These are phyloP conservation scores for Spergularia bocconei DNA, from an alignment of 148 eudicot genomes.

Conservation along the genomic window DNA sequence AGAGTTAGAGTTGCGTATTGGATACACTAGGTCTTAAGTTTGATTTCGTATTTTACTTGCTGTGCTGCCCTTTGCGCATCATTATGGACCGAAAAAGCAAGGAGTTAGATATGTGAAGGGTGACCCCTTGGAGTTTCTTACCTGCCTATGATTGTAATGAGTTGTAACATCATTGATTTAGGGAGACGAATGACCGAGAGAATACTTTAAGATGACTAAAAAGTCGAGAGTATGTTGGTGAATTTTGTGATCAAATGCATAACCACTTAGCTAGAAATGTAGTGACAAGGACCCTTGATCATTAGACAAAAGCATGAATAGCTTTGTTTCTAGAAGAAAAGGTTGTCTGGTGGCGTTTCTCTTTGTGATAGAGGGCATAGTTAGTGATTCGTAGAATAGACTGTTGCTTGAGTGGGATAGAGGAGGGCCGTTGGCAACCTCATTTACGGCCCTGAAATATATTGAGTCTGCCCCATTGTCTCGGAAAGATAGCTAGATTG, in stretches of 20 bases:
- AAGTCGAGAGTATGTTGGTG: neutral
- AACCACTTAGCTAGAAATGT: neutral
- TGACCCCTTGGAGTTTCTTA: neutral
- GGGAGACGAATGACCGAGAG: neutral
- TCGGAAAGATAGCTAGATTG: neutral
- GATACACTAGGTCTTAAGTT: too few species aligned
- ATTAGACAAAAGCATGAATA: neutral
- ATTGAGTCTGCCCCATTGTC: neutral
- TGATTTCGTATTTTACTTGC: too few species aligned
- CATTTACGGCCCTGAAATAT: neutral
- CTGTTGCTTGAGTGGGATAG: too few species aligned
- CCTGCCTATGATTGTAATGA: neutral
- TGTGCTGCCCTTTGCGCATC: too few species aligned
- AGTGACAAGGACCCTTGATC: neutral
- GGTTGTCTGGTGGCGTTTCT: neutral
- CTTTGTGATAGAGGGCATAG: neutral
- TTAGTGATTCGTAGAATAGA: too few species aligned
- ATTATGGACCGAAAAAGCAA: too few species aligned
- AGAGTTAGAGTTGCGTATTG: too few species aligned
- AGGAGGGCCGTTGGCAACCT: too few species aligned
- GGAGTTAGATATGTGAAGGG: neutral
- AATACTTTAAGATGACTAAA: neutral
- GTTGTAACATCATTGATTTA: neutral
- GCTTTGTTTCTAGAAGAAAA: neutral
- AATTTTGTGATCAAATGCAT: neutral